These are phyloP conservation scores for Wallacemonas sp. DNA, from an alignment of 208 protist species.

Conservation along the genomic window DNA sequence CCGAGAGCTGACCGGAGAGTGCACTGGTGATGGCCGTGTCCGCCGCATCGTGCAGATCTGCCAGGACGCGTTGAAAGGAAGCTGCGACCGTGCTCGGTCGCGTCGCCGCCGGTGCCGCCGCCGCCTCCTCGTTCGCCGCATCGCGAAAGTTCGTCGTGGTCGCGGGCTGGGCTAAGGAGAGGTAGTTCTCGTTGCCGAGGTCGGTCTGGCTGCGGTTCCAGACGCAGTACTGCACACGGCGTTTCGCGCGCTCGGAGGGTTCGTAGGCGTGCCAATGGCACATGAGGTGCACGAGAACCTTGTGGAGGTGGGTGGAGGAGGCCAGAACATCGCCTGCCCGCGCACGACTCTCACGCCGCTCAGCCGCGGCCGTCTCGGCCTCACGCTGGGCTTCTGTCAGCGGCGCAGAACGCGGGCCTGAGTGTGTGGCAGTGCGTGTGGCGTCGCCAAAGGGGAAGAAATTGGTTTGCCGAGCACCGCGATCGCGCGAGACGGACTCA, in stretches of 20 bases:
- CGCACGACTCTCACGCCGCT: not conserved
- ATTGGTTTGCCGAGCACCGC: too few relatives aligned
- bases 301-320: not conserved
- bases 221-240: constrained; percentile 10
- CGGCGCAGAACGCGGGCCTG: too few relatives aligned
- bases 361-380: not conserved
- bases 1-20: too few relatives aligned
- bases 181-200: not conserved
- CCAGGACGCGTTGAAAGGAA: too few relatives aligned
- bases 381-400: not conserved
- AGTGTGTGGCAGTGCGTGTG: too few relatives aligned
- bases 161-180: not conserved
- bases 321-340: not conserved
- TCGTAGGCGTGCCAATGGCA: constrained; percentile 1
- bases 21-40: too few relatives aligned
- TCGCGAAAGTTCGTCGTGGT: not conserved
- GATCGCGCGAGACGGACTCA: not conserved
- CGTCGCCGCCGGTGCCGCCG: too few relatives aligned
- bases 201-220: constrained; percentile 3
- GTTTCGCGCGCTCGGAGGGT: not conserved
- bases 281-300: not conserved
- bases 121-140: not conserved
- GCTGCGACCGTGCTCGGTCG: too few relatives aligned
- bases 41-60: too few relatives aligned
- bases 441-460: too few relatives aligned